Conservation (phyloP, 768 basidiomycete species). For the Serendipita sp. region DNA sequence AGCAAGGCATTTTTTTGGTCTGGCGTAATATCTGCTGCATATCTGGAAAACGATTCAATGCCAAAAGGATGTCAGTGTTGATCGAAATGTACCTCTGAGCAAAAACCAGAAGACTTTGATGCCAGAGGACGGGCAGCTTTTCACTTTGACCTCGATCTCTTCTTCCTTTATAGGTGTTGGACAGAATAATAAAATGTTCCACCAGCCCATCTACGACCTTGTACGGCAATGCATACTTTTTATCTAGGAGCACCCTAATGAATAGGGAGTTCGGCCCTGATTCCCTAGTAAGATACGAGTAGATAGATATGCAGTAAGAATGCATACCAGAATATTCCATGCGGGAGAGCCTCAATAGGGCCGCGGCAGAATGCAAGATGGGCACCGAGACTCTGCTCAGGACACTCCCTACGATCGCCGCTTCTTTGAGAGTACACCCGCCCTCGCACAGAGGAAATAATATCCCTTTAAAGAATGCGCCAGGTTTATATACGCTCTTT, state of each 20-base stretch:
- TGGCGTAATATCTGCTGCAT: conserved; percentile 82
- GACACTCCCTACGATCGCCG: conserved; percentile 84
- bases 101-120: conserved; percentile 90
- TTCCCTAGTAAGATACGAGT: background rate
- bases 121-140: conserved; percentile 93
- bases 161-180: conserved; percentile 66
- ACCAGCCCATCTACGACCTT: conserved; percentile 95
- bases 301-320: background rate
- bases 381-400: conserved; percentile 83
- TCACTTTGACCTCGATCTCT: conserved; percentile 52
- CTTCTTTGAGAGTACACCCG: conserved; percentile 86
- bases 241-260: conserved; percentile 91
- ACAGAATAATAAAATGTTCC: conserved; percentile 94
- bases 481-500: conserved; percentile 86
- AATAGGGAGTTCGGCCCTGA: conserved; percentile 85
- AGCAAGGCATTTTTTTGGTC: conserved; percentile 97
- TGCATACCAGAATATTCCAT: conserved; percentile 85
- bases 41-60: conserved; percentile 31
- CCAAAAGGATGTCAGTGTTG: background rate
- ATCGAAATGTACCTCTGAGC: conserved; percentile 54
- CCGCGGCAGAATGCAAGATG: conserved; percentile 92
- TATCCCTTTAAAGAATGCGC: conserved; percentile 96
- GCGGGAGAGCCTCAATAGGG: conserved; percentile 77
- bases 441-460: conserved; percentile 87
- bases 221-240: conserved; percentile 95